Conservation (phyloP, 2,329 filamentous ascomycete genomes). For the Cercospora canescens region DNA sequence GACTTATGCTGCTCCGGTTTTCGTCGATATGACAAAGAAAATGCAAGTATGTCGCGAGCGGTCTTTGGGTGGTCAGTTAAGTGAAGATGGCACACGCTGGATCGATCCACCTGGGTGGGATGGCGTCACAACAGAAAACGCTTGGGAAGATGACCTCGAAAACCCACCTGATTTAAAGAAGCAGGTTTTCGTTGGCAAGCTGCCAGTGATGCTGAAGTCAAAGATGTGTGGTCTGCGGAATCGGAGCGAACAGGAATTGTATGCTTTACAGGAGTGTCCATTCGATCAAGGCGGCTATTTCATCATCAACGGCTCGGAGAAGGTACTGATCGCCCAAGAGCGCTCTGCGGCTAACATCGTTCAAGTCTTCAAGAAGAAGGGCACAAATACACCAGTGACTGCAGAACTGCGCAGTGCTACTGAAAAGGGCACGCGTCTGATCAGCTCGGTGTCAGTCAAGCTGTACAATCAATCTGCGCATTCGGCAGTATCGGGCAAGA, state of each 20-base stretch:
- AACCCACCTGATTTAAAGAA: slow-evolving; percentile 40
- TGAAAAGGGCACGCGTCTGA: slow-evolving; percentile 91
- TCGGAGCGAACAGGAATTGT: slow-evolving; percentile 81
- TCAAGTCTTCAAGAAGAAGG: slow-evolving; percentile 98
- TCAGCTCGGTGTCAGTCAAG: slow-evolving; percentile 90
- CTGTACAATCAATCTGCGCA: slow-evolving; percentile 55
- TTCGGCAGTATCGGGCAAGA: slow-evolving; percentile 79
- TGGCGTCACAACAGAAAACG: slow-evolving; percentile 44
- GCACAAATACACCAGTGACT: slow-evolving; percentile 88
- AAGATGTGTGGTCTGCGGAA: slow-evolving; percentile 89
- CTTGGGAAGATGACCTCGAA: slow-evolving; percentile 44
- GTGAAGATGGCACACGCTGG: slow-evolving; percentile 61
- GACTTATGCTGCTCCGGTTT: slow-evolving; percentile 90
- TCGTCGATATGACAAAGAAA: slow-evolving; percentile 83
- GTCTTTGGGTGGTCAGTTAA: slow-evolving; percentile 60
- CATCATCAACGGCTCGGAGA: slow-evolving; percentile 98
- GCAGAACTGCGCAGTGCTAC: slow-evolving; percentile 96
- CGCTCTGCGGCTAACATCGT: slow-evolving; percentile 98
- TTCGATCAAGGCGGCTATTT: slow-evolving; percentile 99
- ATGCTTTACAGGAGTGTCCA: slow-evolving; percentile 91
- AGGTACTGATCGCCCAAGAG: slow-evolving; percentile 97
- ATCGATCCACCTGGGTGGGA: slow-evolving; percentile 35
- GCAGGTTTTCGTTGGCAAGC: slow-evolving; percentile 84
- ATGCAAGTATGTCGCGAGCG: slow-evolving; percentile 81
- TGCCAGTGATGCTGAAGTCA: slow-evolving; percentile 98